Evolutionary conservation across 768 basidiomycete genomes (phyloP).

Genomic region (Kwoniella sp.): DNA sequence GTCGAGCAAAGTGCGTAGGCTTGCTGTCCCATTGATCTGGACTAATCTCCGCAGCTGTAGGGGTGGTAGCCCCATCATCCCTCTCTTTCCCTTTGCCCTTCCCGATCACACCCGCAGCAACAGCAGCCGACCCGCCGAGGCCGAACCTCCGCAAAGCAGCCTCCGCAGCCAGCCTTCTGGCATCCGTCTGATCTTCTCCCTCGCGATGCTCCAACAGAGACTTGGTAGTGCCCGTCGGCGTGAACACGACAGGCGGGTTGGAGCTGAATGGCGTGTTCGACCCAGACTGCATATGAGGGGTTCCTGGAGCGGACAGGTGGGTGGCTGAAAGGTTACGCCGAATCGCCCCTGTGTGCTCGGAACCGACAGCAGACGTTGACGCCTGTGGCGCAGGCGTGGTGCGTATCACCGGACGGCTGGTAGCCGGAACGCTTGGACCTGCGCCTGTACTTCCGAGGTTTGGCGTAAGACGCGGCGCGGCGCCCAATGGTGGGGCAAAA

Average conservation of each 20-base stretch:
- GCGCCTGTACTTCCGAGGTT: background rate
- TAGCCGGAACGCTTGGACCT: background rate
- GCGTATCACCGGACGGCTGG: background rate
- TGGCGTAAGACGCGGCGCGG: slow-evolving; percentile 18
- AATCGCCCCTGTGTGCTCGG: no score
- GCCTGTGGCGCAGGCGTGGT: background rate
- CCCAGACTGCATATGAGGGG: no score
- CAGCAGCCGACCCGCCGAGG: background rate
- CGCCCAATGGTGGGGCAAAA: slow-evolving; percentile 33
- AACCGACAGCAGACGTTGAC: no score
- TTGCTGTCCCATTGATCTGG: no score
- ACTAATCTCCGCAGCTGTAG: slow-evolving; percentile 14
- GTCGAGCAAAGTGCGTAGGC: no score
- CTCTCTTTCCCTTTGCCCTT: slow-evolving; percentile 24
- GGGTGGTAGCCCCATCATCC: slow-evolving; percentile 4
- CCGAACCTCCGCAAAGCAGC: slow-evolving; percentile 61
- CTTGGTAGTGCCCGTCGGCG: slow-evolving; percentile 18
- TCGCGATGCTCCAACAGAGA: background rate
- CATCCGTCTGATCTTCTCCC: slow-evolving; percentile 34
- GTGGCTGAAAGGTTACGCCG: background rate
- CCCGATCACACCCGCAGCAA: background rate
- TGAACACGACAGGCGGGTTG: slow-evolving; percentile 32
- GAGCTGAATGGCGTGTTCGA: slow-evolving; percentile 35
- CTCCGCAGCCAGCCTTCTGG: slow-evolving; percentile 61
- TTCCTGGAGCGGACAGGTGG: slow-evolving; percentile 26